Percentiles rank a stretch among this genome's conserved stretches.
phyloP scores from a whole-genome alignment of 805 yeast species.

The Yarrowia hollandica region DNA sequence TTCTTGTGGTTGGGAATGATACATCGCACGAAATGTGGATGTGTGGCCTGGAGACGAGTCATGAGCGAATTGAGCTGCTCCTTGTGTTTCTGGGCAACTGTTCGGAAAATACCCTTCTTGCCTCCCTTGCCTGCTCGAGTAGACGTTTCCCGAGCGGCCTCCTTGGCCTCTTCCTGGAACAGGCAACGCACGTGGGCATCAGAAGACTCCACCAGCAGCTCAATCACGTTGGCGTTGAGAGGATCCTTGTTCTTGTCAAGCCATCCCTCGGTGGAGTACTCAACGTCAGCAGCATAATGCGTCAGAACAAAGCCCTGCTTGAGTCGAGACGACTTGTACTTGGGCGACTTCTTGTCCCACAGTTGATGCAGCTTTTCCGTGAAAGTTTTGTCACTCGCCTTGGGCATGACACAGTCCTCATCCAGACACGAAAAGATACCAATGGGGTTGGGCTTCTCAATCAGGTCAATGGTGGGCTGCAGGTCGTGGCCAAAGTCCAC shows the following conservation, averaged over 20 bases:
- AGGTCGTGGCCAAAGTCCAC: conserved; percentile 94
- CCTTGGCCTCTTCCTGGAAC: conserved; percentile 46
- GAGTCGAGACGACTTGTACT: conserved; percentile 72
- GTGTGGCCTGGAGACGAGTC: conserved; percentile 72
- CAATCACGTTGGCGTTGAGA: conserved; percentile 69
- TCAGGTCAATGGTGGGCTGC: conserved; percentile 90
- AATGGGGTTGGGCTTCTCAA: conserved; percentile 71
- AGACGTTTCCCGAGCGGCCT: conserved; percentile 35
- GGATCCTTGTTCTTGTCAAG: conserved; percentile 93
- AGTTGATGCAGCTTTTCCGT: conserved; percentile 71
- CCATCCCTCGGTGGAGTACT: conserved; percentile 91
- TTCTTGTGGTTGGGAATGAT: conserved; percentile 85
- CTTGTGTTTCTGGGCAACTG: conserved; percentile 86
- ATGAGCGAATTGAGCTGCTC: conserved; percentile 75
- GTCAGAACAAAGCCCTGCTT: conserved; percentile 77
- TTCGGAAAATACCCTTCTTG: conserved; percentile 54
- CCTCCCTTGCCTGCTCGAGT: conserved; percentile 38
- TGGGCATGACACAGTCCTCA: conserved; percentile 95
- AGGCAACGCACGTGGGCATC: conserved; percentile 58
- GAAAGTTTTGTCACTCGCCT: conserved; percentile 78
- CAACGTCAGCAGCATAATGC: conserved; percentile 97
- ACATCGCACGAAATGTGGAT: conserved; percentile 96
- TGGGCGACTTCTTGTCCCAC: conserved; percentile 55
- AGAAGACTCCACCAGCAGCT: conserved; percentile 57
- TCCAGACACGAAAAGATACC: conserved; percentile 85